Conservation (phyloP, 2,329 filamentous ascomycete species). For the Nemania sp. region DNA sequence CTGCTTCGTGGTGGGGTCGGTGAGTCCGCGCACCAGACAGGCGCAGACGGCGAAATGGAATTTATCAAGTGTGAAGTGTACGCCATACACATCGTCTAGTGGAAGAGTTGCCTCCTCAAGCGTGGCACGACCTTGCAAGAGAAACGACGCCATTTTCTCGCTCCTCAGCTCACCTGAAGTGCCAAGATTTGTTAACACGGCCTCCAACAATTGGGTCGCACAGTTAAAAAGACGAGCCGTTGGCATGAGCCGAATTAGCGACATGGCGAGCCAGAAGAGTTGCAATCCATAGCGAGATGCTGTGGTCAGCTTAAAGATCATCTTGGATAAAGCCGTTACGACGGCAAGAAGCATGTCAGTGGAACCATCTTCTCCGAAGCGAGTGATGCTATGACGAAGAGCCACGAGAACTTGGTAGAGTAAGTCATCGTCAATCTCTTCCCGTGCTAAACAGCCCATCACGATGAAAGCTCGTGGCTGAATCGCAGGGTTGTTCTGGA, state of each 20-base stretch:
- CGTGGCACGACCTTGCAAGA: slow-evolving; percentile 64
- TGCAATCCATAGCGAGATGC: slow-evolving; percentile 71
- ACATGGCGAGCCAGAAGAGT: slow-evolving; percentile 72
- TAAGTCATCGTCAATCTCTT: slow-evolving; percentile 73
- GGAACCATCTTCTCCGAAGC: slow-evolving; percentile 67
- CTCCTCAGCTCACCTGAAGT: slow-evolving; percentile 63
- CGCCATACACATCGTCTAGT: slow-evolving; percentile 67
- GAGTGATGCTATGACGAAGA: slow-evolving; percentile 65
- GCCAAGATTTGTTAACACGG: slow-evolving; percentile 67
- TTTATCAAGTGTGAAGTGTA: slow-evolving; percentile 66
- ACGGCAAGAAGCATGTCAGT: slow-evolving; percentile 72
- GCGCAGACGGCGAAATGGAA: slow-evolving; percentile 72
- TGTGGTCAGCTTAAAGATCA: slow-evolving; percentile 70
- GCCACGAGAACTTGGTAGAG: slow-evolving; percentile 73
- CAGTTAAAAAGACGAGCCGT: slow-evolving; percentile 64
- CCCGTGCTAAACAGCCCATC: slow-evolving; percentile 72
- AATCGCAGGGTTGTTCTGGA: slow-evolving; percentile 73
- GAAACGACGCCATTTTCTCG: slow-evolving; percentile 61
- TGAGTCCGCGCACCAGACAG: slow-evolving; percentile 66
- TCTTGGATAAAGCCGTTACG: slow-evolving; percentile 68
- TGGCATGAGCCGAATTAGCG: slow-evolving; percentile 67
- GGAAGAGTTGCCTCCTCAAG: slow-evolving; percentile 65
- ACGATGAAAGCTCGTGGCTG: slow-evolving; percentile 71
- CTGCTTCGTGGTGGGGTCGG: slow-evolving; percentile 63
- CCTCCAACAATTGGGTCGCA: slow-evolving; percentile 66